phyloP scores from a whole-genome alignment of 2,329 filamentous ascomycete genomes.

The Xenoacremonium recifei region DNA sequence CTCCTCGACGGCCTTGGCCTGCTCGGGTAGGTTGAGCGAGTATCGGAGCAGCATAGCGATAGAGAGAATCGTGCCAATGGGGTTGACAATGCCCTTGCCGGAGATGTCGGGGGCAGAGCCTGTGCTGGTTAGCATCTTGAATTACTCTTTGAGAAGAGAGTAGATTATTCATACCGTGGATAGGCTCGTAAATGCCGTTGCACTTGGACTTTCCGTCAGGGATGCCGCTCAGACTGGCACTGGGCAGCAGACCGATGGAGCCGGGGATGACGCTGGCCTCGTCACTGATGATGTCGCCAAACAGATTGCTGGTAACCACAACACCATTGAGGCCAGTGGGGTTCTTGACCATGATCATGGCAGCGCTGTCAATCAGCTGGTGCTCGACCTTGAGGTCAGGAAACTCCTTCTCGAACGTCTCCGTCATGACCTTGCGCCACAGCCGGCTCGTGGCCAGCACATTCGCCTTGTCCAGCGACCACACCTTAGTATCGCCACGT shows the following conservation, averaged over 20 bases:
- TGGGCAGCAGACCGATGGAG: slow-evolving; percentile 82
- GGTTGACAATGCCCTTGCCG: slow-evolving; percentile 84
- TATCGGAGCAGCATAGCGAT: slow-evolving; percentile 96
- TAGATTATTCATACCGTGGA: slow-evolving; percentile 66
- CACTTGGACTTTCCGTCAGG: slow-evolving; percentile 82
- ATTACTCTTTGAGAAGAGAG: too few species aligned
- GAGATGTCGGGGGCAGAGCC: slow-evolving; percentile 63
- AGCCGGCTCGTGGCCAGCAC: slow-evolving; percentile 86
- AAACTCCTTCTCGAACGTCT: slow-evolving; percentile 86
- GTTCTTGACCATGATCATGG: slow-evolving; percentile 97
- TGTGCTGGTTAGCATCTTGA: slow-evolving; percentile 1
- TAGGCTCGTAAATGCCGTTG: slow-evolving; percentile 96
- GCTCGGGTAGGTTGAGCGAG: slow-evolving; percentile 74
- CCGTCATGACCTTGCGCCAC: slow-evolving; percentile 84
- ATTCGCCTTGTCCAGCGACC: slow-evolving; percentile 94
- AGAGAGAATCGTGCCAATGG: slow-evolving; percentile 86
- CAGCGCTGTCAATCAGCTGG: slow-evolving; percentile 93
- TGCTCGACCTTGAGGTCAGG: slow-evolving; percentile 80
- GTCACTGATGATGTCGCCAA: slow-evolving; percentile 94
- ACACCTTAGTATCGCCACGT: slow-evolving; percentile 67
- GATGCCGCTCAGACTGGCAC: slow-evolving; percentile 80
- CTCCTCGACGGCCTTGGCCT: slow-evolving; percentile 77
- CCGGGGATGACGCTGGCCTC: slow-evolving; percentile 95
- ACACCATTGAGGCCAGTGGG: slow-evolving; percentile 85
- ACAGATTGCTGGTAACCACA: slow-evolving; percentile 89